These are phyloP conservation scores for Aspergillus oerlinghausenensis DNA, from an alignment of 2,329 filamentous ascomycete species.

Conservation along the genomic window DNA sequence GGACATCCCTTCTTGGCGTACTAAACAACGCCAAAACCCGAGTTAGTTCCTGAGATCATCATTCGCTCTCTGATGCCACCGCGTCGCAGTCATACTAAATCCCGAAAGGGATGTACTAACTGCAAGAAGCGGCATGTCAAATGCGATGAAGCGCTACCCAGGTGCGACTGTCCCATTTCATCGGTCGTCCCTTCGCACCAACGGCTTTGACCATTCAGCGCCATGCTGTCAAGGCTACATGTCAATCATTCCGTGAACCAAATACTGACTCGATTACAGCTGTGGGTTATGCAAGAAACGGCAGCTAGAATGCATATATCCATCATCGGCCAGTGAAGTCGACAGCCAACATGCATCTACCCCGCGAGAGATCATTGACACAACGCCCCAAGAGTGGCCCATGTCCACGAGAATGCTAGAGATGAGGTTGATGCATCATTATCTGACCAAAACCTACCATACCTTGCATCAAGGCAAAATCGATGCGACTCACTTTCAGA, in stretches of 20 bases:
- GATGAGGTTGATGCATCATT: conserved; percentile 37
- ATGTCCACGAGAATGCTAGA: conserved; percentile 28
- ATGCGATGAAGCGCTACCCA: conserved; percentile 36
- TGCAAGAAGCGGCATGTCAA: conserved; percentile 39
- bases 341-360: conserved; percentile 22
- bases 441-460: conserved; percentile 32
- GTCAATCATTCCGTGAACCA: background rate
- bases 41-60: background rate
- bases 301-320: conserved; percentile 35
- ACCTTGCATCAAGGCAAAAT: conserved; percentile 29
- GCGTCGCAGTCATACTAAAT: conserved; percentile 36
- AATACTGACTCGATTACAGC: background rate
- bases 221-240: background rate
- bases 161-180: conserved; percentile 8
- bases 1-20: background rate
- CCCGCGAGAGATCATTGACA: conserved; percentile 15
- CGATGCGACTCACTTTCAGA: conserved; percentile 31
- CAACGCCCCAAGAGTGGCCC: conserved; percentile 7
- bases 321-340: conserved; percentile 15
- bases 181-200: background rate
- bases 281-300: conserved; percentile 34
- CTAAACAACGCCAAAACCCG: background rate
- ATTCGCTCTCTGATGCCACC: conserved; percentile 21
- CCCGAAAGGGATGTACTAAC: conserved; percentile 36
- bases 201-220: background rate